These are phyloP conservation scores for Fusarium sp. DNA, from an alignment of 2,329 filamentous ascomycete genomes.

Conservation along the genomic window DNA sequence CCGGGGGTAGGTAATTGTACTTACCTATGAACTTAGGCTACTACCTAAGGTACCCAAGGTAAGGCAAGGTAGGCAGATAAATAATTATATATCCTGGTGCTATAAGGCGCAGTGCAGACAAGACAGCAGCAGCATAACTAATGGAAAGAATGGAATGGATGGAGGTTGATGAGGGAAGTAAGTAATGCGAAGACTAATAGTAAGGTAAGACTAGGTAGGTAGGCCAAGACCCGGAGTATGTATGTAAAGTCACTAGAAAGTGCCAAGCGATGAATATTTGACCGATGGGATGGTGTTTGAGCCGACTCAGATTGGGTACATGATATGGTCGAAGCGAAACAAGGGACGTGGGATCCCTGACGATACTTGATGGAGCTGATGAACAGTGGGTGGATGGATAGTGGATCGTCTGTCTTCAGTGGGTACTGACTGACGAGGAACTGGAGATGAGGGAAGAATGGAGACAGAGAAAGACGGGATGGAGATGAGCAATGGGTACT, in stretches of 20 bases:
- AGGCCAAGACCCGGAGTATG: constrained; percentile 31
- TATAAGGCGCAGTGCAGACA: constrained; percentile 17
- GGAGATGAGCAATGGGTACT: constrained; percentile 3
- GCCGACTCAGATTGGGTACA: constrained; percentile 42
- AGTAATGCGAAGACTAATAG: constrained; percentile 33
- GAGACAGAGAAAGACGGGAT: constrained; percentile 1
- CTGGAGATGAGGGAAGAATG: not conserved
- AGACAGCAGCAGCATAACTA: not conserved
- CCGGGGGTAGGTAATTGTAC: constrained; percentile 4
- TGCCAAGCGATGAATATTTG: constrained; percentile 48
- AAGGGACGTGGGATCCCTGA: constrained; percentile 46
- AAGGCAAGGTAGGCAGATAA: not conserved
- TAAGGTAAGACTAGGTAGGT: constrained; percentile 22
- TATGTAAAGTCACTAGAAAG: constrained; percentile 32
- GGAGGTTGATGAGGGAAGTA: constrained; percentile 14
- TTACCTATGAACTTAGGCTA: constrained; percentile 9
- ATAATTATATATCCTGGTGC: constrained; percentile 22
- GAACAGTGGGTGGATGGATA: constrained; percentile 1
- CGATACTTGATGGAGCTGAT: constrained; percentile 37
- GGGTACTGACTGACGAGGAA: not conserved
- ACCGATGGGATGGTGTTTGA: constrained; percentile 46
- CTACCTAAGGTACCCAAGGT: not conserved
- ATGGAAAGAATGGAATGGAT: not conserved
- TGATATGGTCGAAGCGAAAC: constrained; percentile 40
- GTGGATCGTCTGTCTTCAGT: not conserved